Percentiles rank a stretch among this genome's conserved stretches.
Evolutionary conservation across 495 filamentous ascomycete genomes (phyloP).

Genomic region (Penicilliopsis zonata): DNA sequence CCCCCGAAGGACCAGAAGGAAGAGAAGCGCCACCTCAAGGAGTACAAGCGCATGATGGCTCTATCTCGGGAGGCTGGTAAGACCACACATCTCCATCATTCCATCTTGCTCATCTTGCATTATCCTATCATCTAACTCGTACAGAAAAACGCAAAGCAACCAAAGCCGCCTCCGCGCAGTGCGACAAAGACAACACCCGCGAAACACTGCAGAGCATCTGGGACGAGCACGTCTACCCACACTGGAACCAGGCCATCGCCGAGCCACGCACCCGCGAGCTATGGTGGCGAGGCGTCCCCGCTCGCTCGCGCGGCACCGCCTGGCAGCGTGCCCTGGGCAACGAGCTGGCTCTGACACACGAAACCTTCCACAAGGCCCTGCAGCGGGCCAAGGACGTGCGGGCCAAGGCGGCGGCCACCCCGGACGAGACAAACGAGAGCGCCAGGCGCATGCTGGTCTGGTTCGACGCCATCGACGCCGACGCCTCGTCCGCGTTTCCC

Average conservation of each 20-base stretch:
- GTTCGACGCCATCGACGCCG: slow-evolving; percentile 58
- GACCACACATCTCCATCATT: background rate
- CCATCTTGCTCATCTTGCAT: background rate
- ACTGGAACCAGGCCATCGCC: slow-evolving; percentile 68
- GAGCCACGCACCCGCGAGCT: slow-evolving; percentile 71
- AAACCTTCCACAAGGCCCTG: slow-evolving; percentile 69
- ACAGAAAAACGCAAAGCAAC: slow-evolving; percentile 38
- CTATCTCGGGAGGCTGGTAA: slow-evolving; percentile 58
- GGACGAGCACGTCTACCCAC: slow-evolving; percentile 77
- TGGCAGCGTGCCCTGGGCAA: slow-evolving; percentile 87
- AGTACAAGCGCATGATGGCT: slow-evolving; percentile 92
- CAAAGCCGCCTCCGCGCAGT: slow-evolving; percentile 35
- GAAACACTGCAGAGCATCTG: slow-evolving; percentile 58
- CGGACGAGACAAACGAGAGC: slow-evolving; percentile 34
- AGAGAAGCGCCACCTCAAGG: slow-evolving; percentile 79
- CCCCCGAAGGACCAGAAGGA: slow-evolving; percentile 90
- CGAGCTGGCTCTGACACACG: slow-evolving; percentile 62
- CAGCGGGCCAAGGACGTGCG: slow-evolving; percentile 59
- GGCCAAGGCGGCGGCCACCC: slow-evolving; percentile 26
- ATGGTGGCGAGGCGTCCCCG: slow-evolving; percentile 88
- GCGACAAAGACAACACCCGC: slow-evolving; percentile 56
- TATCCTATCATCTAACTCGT: slow-evolving; percentile 2
- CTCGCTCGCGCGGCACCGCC: slow-evolving; percentile 66
- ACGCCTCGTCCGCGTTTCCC: slow-evolving; percentile 61
- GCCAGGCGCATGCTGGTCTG: slow-evolving; percentile 40